Conservation (phyloP, 768 basidiomycete species). For the Xerocomus spinulosus region DNA sequence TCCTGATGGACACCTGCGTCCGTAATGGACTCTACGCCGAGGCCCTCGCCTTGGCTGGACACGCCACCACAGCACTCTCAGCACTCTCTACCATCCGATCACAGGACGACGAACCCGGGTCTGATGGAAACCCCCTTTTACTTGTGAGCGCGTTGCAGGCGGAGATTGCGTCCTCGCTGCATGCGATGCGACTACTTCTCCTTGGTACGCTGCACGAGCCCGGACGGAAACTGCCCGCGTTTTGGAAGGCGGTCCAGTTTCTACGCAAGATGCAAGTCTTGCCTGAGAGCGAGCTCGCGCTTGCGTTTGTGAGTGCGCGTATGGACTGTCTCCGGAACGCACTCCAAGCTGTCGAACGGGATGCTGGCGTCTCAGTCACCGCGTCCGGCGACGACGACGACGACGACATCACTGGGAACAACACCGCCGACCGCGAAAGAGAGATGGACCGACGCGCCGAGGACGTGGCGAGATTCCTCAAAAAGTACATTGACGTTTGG, state of each 20-base stretch:
- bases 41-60: conserved; percentile 78
- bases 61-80: conserved; percentile 51
- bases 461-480: conserved; percentile 72
- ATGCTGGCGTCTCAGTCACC: conserved; percentile 34
- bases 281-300: conserved; percentile 73
- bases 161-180: conserved; percentile 62
- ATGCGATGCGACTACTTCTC: conserved; percentile 70
- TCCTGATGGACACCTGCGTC: conserved; percentile 89
- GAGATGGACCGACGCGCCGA: conserved; percentile 58
- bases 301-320: conserved; percentile 78
- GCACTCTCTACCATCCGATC: conserved; percentile 35
- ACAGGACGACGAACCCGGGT: conserved; percentile 35
- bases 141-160: conserved; percentile 49
- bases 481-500: conserved; percentile 87
- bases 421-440: conserved; percentile 34
- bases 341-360: conserved; percentile 49
- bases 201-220: conserved; percentile 77
- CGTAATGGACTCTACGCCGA: conserved; percentile 91
- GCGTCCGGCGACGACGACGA: conserved; percentile 7
- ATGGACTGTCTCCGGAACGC: conserved; percentile 56
- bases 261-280: conserved; percentile 75
- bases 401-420: conserved; percentile 14
- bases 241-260: conserved; percentile 89
- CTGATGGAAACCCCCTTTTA: conserved; percentile 34
- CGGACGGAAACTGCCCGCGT: conserved; percentile 74